Evolutionary conservation across 805 yeast species (phyloP).

Genomic region (Huiozyma naganishii): DNA sequence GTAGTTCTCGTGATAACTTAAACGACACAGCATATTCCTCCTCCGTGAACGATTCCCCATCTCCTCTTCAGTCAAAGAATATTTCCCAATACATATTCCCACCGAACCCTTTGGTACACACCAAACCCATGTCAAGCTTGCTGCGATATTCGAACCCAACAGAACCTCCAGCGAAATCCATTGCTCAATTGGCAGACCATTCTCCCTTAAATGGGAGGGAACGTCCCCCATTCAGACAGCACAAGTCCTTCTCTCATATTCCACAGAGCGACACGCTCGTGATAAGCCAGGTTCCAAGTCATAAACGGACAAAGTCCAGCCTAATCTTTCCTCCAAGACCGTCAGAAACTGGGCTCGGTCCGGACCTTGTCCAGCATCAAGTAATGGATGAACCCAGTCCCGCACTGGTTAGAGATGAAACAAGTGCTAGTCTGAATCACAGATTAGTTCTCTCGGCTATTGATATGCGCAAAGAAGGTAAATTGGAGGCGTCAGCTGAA

Average conservation of each 20-base stretch:
- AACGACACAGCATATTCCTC: no score
- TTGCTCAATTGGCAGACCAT: background rate
- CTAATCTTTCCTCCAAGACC: background rate
- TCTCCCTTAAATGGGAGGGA: background rate
- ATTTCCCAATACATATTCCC: conserved; percentile 10
- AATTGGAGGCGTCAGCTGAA: conserved; percentile 57
- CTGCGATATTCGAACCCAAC: background rate
- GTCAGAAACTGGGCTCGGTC: background rate
- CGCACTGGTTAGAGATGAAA: no score
- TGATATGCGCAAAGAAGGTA: conserved; percentile 44
- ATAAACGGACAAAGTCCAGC: background rate
- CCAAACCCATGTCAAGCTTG: background rate
- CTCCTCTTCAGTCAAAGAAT: background rate
- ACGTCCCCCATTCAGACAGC: conserved; percentile 3
- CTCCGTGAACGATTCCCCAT: background rate
- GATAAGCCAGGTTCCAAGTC: background rate
- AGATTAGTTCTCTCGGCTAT: conserved; percentile 27
- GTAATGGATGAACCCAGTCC: background rate
- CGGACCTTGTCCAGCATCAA: background rate
- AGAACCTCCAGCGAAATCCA: background rate
- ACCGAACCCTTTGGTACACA: conserved; percentile 10
- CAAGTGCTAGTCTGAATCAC: background rate
- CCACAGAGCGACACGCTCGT: background rate
- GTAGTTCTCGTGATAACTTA: background rate
- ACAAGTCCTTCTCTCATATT: conserved; percentile 11